phyloP scores from a whole-genome alignment of 805 yeast species.

The Ogataea corticis region DNA sequence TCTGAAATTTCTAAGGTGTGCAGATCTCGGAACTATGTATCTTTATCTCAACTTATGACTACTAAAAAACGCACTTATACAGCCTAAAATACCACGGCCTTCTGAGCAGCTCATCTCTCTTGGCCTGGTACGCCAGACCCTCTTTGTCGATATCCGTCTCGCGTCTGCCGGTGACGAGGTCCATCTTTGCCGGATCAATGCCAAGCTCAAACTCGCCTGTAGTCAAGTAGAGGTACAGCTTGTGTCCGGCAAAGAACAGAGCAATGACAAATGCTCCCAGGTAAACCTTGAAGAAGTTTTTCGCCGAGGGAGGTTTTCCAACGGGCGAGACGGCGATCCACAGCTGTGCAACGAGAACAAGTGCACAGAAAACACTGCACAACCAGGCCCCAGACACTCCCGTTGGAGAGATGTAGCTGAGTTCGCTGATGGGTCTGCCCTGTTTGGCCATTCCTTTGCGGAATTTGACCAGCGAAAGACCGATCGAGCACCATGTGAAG shows the following conservation, averaged over 20 bases:
- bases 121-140: constrained; percentile 43
- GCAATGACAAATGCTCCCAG: constrained; percentile 49
- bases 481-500: constrained; percentile 52
- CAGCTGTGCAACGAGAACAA: constrained; percentile 45
- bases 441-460: constrained; percentile 45
- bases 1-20: background rate
- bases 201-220: constrained; percentile 17
- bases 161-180: constrained; percentile 23
- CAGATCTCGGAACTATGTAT: too few relatives aligned
- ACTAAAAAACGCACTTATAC: constrained; percentile 51
- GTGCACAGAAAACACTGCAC: constrained; percentile 37
- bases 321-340: constrained; percentile 51
- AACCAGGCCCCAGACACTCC: constrained; percentile 45
- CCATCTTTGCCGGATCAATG: constrained; percentile 21
- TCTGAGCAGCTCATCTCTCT: constrained; percentile 40
- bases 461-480: constrained; percentile 45
- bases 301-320: constrained; percentile 31
- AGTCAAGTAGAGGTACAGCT: constrained; percentile 25
- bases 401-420: constrained; percentile 43
- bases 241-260: constrained; percentile 45
- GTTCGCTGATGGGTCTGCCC: constrained; percentile 41
- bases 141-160: constrained; percentile 19
- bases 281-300: constrained; percentile 44
- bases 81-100: constrained; percentile 33
- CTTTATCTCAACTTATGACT: too few relatives aligned